Conservation (phyloP, 345 rosid species). For the Sisymbrium irio region DNA sequence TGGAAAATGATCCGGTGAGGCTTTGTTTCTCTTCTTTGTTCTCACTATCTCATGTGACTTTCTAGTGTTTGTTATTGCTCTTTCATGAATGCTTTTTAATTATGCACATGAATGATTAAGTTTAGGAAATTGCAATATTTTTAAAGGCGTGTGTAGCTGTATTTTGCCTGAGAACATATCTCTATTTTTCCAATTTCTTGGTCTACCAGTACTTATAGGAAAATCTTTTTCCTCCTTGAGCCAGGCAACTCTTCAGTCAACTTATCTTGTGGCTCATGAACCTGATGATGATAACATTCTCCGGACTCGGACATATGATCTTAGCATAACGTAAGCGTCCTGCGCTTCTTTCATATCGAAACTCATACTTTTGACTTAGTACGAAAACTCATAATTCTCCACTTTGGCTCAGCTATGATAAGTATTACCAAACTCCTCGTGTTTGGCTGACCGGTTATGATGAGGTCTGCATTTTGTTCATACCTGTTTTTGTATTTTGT, state of each 20-base stretch:
- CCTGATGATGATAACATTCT: conserved; percentile 94
- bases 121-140: neutral
- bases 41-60: conserved; percentile 3
- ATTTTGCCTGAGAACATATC: neutral
- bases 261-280: conserved; percentile 83
- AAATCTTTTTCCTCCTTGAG: neutral
- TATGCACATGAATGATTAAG: neutral
- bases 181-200: neutral
- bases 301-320: conserved; percentile 95
- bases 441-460: conserved; percentile 95
- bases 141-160: neutral
- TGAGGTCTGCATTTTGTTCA: conserved; percentile 53
- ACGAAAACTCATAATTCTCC: neutral
- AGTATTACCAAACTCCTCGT: conserved; percentile 92
- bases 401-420: conserved; percentile 61
- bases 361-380: conserved; percentile 5
- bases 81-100: neutral
- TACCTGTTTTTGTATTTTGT: neutral
- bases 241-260: conserved; percentile 86
- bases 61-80: neutral
- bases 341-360: neutral
- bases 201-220: conserved; percentile 18
- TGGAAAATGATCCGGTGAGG: conserved; percentile 76
- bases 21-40: neutral
- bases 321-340: conserved; percentile 76